phyloP scores from a whole-genome alignment of 148 eudicot species.

The Amaranthus palmeri region DNA sequence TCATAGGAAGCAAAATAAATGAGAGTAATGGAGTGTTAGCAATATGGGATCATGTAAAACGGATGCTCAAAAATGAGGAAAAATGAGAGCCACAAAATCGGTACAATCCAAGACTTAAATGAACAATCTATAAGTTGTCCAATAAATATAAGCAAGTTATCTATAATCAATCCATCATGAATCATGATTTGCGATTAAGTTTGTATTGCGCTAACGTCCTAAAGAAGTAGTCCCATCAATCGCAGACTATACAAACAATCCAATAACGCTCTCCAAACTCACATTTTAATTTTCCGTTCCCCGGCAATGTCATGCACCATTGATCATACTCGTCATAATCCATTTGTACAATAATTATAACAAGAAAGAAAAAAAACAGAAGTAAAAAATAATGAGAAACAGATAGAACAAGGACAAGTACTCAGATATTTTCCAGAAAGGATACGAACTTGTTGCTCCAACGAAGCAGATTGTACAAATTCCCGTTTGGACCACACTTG shows the following conservation, averaged over 20 bases:
- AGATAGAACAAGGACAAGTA: too few species aligned
- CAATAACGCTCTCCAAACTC: neutral
- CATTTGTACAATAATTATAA: neutral
- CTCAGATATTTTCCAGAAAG: constrained; percentile 22
- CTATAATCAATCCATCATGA: too few species aligned
- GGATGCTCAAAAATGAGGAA: neutral
- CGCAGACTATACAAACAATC: neutral
- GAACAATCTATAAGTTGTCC: neutral
- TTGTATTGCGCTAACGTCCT: too few species aligned
- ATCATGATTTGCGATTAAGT: too few species aligned
- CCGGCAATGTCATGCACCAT: too few species aligned
- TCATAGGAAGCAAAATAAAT: neutral
- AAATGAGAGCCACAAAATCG: neutral
- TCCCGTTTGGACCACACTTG: constrained; percentile 76
- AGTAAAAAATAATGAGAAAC: neutral
- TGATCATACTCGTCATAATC: too few species aligned
- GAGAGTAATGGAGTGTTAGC: neutral
- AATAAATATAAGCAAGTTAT: neutral
- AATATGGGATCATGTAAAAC: neutral
- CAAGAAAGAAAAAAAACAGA: neutral
- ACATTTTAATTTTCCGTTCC: too few species aligned
- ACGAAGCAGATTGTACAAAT: constrained; percentile 74
- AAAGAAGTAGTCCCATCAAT: too few species aligned
- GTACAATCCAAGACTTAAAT: neutral
- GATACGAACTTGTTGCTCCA: constrained; percentile 96